Conservation (phyloP, 2,329 filamentous ascomycete species). For the Calonectria honghensis region DNA sequence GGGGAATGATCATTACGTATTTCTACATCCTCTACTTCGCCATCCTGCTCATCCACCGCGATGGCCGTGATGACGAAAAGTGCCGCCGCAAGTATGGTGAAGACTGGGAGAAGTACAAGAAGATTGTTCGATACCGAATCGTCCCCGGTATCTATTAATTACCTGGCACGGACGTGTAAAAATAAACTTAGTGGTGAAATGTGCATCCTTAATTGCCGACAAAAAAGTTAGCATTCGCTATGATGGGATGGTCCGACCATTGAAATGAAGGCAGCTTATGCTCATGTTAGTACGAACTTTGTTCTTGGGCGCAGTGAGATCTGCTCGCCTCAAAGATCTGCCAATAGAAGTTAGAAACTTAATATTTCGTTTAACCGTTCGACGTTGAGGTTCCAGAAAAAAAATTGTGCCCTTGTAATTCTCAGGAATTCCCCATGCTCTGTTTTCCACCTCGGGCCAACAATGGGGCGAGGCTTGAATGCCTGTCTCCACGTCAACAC, state of each 20-base stretch:
- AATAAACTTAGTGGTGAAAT: not conserved
- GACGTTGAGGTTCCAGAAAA: conserved; percentile 33
- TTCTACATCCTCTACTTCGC: conserved; percentile 97
- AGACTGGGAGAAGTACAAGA: conserved; percentile 93
- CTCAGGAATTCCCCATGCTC: not conserved
- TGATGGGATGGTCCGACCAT: conserved; percentile 5
- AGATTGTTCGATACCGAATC: conserved; percentile 87
- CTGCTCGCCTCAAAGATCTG: conserved; percentile 39
- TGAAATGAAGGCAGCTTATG: conserved; percentile 2
- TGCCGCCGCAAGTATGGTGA: conserved; percentile 93
- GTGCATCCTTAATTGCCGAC: not conserved
- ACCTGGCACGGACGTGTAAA: conserved; percentile 13
- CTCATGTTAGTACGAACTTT: conserved; percentile 6
- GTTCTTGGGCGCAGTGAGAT: conserved; percentile 22
- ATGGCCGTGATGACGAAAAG: conserved; percentile 92
- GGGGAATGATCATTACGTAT: conserved; percentile 92
- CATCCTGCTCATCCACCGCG: conserved; percentile 88
- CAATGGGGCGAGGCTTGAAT: not conserved
- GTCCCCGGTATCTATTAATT: conserved; percentile 87
- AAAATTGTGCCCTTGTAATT: not conserved
- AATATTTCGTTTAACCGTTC: conserved; percentile 30
- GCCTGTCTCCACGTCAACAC: not conserved
- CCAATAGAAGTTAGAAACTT: conserved; percentile 19
- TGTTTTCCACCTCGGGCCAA: not conserved
- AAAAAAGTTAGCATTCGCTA: not conserved